Conservation (phyloP, 352 stramenopile species). For the Phytophthora parvispora region DNA sequence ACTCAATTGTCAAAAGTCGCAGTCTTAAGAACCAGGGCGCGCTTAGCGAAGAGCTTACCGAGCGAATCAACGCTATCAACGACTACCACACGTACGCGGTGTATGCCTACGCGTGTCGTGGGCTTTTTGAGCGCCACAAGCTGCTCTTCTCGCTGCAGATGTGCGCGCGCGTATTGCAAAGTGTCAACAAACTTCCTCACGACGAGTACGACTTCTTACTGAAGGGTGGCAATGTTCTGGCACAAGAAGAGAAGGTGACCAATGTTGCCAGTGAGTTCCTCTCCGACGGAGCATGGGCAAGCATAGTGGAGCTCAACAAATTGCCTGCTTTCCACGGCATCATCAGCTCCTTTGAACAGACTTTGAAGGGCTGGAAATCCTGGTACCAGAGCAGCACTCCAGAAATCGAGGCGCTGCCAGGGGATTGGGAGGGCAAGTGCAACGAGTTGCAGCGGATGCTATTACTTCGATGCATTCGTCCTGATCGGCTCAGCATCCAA, state of each 20-base stretch:
- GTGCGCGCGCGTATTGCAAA: constrained; percentile 94
- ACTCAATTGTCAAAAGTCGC: constrained; percentile 92
- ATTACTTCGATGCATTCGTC: constrained; percentile 93
- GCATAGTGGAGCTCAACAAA: constrained; percentile 95
- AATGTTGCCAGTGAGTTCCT: constrained; percentile 94
- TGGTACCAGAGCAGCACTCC: constrained; percentile 92
- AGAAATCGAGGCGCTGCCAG: constrained; percentile 92
- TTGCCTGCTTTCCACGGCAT: constrained; percentile 91
- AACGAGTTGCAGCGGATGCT: constrained; percentile 95
- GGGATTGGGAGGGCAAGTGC: constrained; percentile 95
- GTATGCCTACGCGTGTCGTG: constrained; percentile 96
- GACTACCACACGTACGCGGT: constrained; percentile 96
- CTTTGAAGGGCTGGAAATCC: constrained; percentile 80
- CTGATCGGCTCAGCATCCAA: constrained; percentile 94
- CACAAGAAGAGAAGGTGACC: constrained; percentile 69
- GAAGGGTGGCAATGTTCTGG: constrained; percentile 85
- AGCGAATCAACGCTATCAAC: constrained; percentile 95
- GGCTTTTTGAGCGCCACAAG: constrained; percentile 97
- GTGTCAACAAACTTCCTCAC: constrained; percentile 90
- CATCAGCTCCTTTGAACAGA: constrained; percentile 92
- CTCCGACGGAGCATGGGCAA: constrained; percentile 87
- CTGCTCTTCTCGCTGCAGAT: constrained; percentile 97
- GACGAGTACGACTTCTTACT: constrained; percentile 97
- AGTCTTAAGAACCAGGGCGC: constrained; percentile 85
- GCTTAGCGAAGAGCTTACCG: constrained; percentile 85